phyloP scores from a whole-genome alignment of 495 filamentous ascomycete species.

The Penicillium fimorum region DNA sequence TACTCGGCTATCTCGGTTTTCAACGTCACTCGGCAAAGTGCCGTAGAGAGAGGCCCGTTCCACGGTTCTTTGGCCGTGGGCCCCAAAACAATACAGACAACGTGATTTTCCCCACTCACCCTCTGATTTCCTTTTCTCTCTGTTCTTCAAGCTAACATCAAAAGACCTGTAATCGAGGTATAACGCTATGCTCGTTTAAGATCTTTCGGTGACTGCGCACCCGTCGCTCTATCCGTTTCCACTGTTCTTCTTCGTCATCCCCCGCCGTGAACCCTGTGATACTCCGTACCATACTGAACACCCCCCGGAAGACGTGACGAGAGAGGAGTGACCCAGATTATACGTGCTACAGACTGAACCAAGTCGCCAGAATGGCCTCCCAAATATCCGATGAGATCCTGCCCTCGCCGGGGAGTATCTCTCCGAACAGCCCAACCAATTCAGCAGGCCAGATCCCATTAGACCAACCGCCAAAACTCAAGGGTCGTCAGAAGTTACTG shows the following conservation, averaged over 20 bases:
- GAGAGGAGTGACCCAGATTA: neutral
- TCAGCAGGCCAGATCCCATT: constrained; percentile 42
- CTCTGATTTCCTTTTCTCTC: neutral
- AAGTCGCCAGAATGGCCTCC: constrained; percentile 31
- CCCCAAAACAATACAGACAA: constrained; percentile 17
- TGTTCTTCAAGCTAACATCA: neutral
- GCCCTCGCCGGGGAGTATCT: constrained; percentile 26
- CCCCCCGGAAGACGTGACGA: constrained; percentile 2
- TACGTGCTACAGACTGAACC: neutral
- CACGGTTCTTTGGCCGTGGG: constrained; percentile 27
- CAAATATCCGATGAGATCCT: constrained; percentile 27
- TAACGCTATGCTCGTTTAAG: constrained; percentile 16
- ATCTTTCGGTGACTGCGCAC: constrained; percentile 2
- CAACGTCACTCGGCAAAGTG: constrained; percentile 17
- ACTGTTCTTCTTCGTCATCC: neutral
- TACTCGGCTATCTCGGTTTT: constrained; percentile 1
- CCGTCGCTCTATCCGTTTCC: constrained; percentile 3
- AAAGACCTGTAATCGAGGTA: neutral
- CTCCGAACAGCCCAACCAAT: constrained; percentile 32
- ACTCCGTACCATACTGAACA: neutral
- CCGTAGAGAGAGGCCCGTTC: constrained; percentile 19
- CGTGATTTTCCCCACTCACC: constrained; percentile 7
- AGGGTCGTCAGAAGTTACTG: constrained; percentile 70
- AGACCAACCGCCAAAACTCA: constrained; percentile 61
- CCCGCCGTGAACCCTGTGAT: neutral